phyloP scores from a whole-genome alignment of 164 flowering plant genomes.

The Stephania japonica region DNA sequence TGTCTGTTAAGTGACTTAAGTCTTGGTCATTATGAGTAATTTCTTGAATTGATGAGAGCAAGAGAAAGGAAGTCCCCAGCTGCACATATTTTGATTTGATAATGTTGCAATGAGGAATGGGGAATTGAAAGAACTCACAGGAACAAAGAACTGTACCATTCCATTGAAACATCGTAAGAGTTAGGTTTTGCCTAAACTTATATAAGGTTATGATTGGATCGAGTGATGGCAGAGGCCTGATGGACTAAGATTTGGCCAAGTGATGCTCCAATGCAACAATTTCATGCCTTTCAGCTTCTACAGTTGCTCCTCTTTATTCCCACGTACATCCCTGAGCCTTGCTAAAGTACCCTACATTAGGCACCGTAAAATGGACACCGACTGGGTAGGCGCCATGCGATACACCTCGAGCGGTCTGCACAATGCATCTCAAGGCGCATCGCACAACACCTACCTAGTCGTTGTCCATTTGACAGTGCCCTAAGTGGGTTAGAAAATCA shows the following conservation, averaged over 20 bases:
- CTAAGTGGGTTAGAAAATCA: no score
- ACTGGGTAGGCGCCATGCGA: no score
- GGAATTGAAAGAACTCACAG: neutral
- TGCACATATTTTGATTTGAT: neutral
- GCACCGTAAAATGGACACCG: no score
- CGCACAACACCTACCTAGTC: no score
- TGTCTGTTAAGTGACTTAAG: no score
- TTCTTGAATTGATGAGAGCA: neutral
- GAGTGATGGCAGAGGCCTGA: neutral
- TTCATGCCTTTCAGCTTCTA: neutral
- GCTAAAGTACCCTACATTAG: no score
- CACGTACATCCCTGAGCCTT: no score
- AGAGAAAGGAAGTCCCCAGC: neutral
- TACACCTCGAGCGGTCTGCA: no score
- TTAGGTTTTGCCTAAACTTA: neutral
- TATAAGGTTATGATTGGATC: neutral
- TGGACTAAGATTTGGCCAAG: neutral
- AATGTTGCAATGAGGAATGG: neutral
- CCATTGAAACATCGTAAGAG: neutral
- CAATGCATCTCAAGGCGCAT: no score
- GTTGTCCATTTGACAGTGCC: no score
- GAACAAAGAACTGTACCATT: neutral
- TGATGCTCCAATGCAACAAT: neutral
- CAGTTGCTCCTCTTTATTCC: neutral
- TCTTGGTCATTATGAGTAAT: neutral